phyloP scores from a whole-genome alignment of 441 rosid species.

The Populus hybrid region DNA sequence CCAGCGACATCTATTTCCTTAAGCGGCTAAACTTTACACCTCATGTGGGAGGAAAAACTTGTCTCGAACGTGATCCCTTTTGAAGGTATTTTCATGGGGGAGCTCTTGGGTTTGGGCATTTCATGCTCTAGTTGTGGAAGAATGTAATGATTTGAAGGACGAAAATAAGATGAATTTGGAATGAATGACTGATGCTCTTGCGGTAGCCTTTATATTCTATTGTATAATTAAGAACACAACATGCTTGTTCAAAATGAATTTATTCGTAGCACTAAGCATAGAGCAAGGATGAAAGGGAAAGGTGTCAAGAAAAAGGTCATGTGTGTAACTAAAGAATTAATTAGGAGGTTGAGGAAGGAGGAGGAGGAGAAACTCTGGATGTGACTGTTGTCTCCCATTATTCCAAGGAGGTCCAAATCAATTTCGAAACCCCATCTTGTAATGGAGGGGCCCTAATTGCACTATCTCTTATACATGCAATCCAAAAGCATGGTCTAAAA shows the following conservation, averaged over 20 bases:
- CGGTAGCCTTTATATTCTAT: conserved; percentile 2
- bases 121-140: background rate
- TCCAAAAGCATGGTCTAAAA: conserved; percentile 1
- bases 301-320: conserved; percentile 29
- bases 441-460: conserved; percentile 40
- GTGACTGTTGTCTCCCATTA: conserved; percentile 50
- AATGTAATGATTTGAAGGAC: background rate
- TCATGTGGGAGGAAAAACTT: background rate
- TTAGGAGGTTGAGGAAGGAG: background rate
- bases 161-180: background rate
- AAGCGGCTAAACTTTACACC: too few species aligned
- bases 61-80: background rate
- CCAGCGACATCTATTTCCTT: background rate
- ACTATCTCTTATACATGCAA: conserved; percentile 16
- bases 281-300: conserved; percentile 31
- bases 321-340: conserved; percentile 23
- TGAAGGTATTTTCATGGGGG: background rate
- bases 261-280: conserved; percentile 14
- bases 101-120: background rate
- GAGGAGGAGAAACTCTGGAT: conserved; percentile 35
- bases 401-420: conserved; percentile 42
- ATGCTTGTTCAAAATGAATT: background rate
- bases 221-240: background rate
- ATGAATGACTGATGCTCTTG: background rate
- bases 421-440: conserved; percentile 18